Base-by-base conservation (phyloP, 2,329 filamentous ascomycete species). In the Pseudogymnoascus sp. region DNA sequence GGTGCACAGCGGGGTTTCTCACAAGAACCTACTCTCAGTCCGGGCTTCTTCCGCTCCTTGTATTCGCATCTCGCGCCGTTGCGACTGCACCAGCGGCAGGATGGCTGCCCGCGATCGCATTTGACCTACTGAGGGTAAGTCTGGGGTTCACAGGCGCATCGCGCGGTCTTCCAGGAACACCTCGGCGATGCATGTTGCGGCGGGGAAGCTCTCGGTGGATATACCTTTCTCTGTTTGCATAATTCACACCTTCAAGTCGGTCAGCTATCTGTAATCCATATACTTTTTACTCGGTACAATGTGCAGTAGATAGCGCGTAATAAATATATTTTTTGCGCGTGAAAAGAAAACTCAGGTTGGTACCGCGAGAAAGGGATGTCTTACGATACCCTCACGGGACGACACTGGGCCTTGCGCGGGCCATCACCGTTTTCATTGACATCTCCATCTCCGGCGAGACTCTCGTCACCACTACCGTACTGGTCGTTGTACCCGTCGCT, bases 161-260 rank as follows among this genome's bases (percentile, higher is more conserved):
- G 38, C 38, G 38, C 38, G 38, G 38, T 40, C 38, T 40, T 42
- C 53, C 40, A 34, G 25, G 21, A 18, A 12, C 14, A 8, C 14
- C 53, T n/a, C n/a, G 38, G 62, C 38, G 38, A 40, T 40, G 38
- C 38, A 40, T 40, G n/a, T 16, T 40, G n/a, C 38, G 18, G 38
- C n/a, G 38, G 14, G 38, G 36, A 34, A 37, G 36, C 12, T 6
- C n/a, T 9, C 7, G 38, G 14, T 18, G 14, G n/a, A 63, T 76
- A 63, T 76, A 91, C 89, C 80, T 93, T 93, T 77, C 90, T 80
- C 74, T 89, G 86, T 76, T 93, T 92, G 78, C 89, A 91, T 61
- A 89, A 81, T 76, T 93, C 90, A 72, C 90, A 88, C 71, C 86
- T 88, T 75, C 69, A 71, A 63, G 71, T 64, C 34, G 69, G 69